phyloP scores from a whole-genome alignment of 257 asterid species.

The Ilex aquifolium region DNA sequence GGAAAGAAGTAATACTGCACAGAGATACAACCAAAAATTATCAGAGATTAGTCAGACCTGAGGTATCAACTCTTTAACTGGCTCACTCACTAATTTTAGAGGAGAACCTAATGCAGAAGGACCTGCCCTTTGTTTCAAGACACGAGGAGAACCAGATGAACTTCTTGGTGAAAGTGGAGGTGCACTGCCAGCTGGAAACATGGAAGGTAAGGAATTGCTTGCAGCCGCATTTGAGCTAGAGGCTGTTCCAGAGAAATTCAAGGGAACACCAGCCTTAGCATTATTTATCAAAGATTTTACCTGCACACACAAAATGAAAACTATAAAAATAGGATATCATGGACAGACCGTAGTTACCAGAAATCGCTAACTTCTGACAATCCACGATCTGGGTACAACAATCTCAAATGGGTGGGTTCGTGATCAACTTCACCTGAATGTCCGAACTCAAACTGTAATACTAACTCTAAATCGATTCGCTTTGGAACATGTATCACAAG shows the following conservation, averaged over 20 bases:
- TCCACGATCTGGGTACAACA: constrained; percentile 2
- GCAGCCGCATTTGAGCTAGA: constrained; percentile 51
- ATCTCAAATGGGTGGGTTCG: too few species aligned
- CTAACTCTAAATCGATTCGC: background rate
- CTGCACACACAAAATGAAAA: constrained; percentile 31
- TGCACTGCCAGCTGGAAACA: constrained; percentile 98
- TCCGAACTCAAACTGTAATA: too few species aligned
- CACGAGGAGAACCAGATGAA: constrained; percentile 93
- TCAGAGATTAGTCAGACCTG: constrained; percentile 50
- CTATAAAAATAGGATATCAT: constrained; percentile 4
- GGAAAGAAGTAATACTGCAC: constrained; percentile 10
- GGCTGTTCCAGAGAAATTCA: constrained; percentile 58
- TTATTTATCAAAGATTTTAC: constrained; percentile 80
- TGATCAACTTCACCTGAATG: too few species aligned
- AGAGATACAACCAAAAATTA: constrained; percentile 6
- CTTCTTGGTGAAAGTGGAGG: constrained; percentile 99
- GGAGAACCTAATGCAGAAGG: constrained; percentile 84
- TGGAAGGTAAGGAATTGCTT: constrained; percentile 81
- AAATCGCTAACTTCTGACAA: background rate
- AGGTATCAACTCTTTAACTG: constrained; percentile 87
- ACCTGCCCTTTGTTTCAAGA: constrained; percentile 76
- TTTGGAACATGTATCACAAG: background rate
- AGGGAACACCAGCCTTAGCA: constrained; percentile 78
- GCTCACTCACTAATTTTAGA: constrained; percentile 74
- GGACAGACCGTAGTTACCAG: too few species aligned